Evolutionary conservation across 2,329 filamentous ascomycete species (phyloP).

Genomic region (Talaromyces pinophilus): DNA sequence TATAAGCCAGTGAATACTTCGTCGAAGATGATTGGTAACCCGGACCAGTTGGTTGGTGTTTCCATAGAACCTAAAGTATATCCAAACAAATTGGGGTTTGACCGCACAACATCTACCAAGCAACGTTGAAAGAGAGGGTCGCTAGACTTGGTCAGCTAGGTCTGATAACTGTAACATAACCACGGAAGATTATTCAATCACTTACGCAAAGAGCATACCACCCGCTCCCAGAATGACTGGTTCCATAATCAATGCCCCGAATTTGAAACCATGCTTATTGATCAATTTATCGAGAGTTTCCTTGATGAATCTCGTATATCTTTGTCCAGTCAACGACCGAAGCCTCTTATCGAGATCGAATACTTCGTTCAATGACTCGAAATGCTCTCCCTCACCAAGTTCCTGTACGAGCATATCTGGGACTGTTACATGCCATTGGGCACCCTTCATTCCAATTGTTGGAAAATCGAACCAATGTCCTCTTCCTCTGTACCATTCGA

Average conservation of each 20-base stretch:
- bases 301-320: conserved; percentile 63
- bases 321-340: conserved; percentile 46
- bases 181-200: conserved; percentile 24
- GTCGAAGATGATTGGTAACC: conserved; percentile 78
- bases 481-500: conserved; percentile 80
- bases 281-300: conserved; percentile 56
- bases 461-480: conserved; percentile 84
- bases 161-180: not conserved
- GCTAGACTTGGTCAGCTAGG: conserved; percentile 41
- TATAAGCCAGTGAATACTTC: conserved; percentile 88
- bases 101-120: conserved; percentile 67
- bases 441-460: conserved; percentile 65
- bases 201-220: conserved; percentile 78
- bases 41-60: conserved; percentile 58
- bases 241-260: conserved; percentile 78
- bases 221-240: conserved; percentile 79
- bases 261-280: conserved; percentile 60
- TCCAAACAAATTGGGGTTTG: conserved; percentile 58
- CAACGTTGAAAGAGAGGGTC: conserved; percentile 79
- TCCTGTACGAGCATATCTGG: conserved; percentile 53
- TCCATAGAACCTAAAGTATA: conserved; percentile 24
- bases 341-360: conserved; percentile 61
- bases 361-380: conserved; percentile 56
- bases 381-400: conserved; percentile 49
- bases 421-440: conserved; percentile 65